Base-by-base conservation (phyloP, 1,284 basidiomycete genomes). In the Schizophyllum commune region DNA sequence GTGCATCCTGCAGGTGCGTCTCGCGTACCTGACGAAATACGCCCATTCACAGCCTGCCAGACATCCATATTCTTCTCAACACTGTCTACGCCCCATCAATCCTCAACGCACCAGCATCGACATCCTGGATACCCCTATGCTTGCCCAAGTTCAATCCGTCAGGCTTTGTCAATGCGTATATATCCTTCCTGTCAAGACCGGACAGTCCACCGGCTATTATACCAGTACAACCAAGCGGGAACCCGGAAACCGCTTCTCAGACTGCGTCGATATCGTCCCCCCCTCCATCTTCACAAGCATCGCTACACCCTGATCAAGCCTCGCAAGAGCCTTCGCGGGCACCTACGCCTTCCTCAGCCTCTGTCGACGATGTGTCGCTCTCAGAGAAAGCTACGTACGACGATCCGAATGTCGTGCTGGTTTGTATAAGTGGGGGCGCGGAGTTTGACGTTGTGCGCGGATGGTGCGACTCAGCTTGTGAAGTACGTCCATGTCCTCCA, bases 51-150 rank as follows among this genome's bases (percentile, higher is more conserved):
- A 59, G 34, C 27, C 32, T 59, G 39, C n/a, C 67, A 91, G 94
- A 96, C 69, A 83, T 96, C 33, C 93, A 96, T 68, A 85, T 96
- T 51, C 80, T 96, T 32, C 79, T 96, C 61, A 96, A 95, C 70
- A 94, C 88, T 63, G 79, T 91, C 63, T 74, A 92, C 73, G 74
- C 84, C 58, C 79, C 89, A 52, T 84, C 86, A 64, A 80, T 92
- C 68, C 75, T 81, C 70, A 83, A 88, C 75, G 80, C 87, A 63
- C 80, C 87, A 4, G 93, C 88, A 1, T 80, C 90, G 5, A 88
- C 95, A 20, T 91, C 91, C 4, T 99, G 95, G 93, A 81, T 98
- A 1, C 97, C 97, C 0, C 83, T 99, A 57, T 99, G 96, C 71
- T 82, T 99, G 9, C 96, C 97, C 0, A 95, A 95, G 70, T 98